These are phyloP conservation scores for Candida sp. DNA, from an alignment of 1,139 yeast species.

Conservation along the genomic window DNA sequence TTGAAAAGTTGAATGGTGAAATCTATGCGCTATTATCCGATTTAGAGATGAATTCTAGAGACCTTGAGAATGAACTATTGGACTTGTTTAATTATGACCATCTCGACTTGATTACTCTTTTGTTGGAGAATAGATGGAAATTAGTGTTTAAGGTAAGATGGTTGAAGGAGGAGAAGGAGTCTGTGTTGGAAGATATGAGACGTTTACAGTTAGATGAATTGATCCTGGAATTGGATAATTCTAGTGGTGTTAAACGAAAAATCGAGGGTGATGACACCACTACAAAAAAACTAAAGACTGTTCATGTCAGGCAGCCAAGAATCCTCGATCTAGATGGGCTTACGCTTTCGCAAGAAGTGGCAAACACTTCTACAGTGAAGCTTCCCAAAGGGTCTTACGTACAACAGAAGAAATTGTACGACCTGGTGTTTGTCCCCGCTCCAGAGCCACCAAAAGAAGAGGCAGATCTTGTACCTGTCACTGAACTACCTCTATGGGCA, in stretches of 20 bases:
- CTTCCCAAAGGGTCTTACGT: constrained; percentile 86
- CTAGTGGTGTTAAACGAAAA: constrained; percentile 9
- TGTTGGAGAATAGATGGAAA: constrained; percentile 51
- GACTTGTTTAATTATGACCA: constrained; percentile 51
- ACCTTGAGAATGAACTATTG: constrained; percentile 50
- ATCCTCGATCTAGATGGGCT: constrained; percentile 60
- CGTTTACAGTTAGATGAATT: constrained; percentile 18
- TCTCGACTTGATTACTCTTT: constrained; percentile 42
- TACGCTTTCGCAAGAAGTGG: constrained; percentile 61
- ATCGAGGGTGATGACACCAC: constrained; percentile 5
- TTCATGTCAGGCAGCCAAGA: constrained; percentile 12
- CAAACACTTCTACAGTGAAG: constrained; percentile 44
- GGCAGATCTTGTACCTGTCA: constrained; percentile 54
- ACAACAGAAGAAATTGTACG: constrained; percentile 70
- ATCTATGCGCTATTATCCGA: constrained; percentile 15
- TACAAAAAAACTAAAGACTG: constrained; percentile 4
- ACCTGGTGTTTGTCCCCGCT: constrained; percentile 81
- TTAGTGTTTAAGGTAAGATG: constrained; percentile 54
- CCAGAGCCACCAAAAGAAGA: constrained; percentile 54
- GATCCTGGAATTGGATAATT: constrained; percentile 21
- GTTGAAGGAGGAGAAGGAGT: constrained; percentile 32
- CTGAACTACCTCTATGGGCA: constrained; percentile 79
- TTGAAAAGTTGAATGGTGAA: constrained; percentile 13
- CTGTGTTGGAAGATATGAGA: constrained; percentile 21
- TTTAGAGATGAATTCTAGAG: constrained; percentile 26